These are phyloP conservation scores for Lophium mytilinum DNA, from an alignment of 495 filamentous ascomycete species.

Conservation along the genomic window DNA sequence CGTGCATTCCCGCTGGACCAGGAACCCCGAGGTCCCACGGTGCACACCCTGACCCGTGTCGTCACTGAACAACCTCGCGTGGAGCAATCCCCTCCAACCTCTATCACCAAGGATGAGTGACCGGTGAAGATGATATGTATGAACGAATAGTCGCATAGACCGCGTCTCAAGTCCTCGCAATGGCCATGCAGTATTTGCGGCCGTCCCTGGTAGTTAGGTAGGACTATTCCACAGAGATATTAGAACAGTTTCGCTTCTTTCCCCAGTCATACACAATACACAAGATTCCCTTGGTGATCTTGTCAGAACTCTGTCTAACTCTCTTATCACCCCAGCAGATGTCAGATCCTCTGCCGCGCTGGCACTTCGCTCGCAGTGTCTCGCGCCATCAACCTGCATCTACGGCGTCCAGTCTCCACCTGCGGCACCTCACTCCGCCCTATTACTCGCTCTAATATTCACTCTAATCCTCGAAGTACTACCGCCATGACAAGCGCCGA, in stretches of 20 bases:
- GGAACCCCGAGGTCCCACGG: no score
- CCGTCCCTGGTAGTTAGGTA: background rate
- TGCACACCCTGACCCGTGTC: no score
- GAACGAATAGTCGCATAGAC: no score
- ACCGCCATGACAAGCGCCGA: background rate
- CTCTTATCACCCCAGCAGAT: conserved; percentile 5
- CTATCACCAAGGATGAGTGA: no score
- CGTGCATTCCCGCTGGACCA: no score
- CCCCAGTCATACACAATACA: background rate
- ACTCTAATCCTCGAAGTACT: background rate
- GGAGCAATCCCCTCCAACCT: no score
- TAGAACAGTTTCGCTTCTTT: background rate
- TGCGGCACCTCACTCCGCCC: no score
- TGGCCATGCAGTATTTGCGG: background rate
- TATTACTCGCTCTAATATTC: background rate
- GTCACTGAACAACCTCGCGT: no score
- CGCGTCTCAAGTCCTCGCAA: background rate
- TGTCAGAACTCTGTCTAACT: conserved; percentile 19
- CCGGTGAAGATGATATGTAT: no score
- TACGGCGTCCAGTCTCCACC: no score
- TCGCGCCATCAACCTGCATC: background rate
- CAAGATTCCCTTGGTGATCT: background rate
- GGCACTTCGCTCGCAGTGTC: background rate
- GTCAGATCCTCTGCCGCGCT: background rate
- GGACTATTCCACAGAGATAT: background rate